A percentile compares a stretch with the other conserved stretches of the same genome.
phyloP scores from a whole-genome alignment of 148 eudicot genomes.

The Bassia scoparia region DNA sequence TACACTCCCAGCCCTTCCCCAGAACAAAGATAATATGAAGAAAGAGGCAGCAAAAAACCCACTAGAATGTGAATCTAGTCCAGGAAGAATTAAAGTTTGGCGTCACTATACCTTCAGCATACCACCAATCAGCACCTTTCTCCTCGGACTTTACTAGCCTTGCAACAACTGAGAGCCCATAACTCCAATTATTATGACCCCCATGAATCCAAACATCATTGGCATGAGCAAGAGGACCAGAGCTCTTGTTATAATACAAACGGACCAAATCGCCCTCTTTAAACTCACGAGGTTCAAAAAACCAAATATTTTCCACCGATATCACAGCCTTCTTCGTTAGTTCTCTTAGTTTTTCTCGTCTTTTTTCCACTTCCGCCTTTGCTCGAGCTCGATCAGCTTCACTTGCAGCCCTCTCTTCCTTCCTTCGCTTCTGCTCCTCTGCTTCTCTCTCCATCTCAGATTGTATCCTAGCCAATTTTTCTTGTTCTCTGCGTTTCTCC shows the following conservation, averaged over 20 bases:
- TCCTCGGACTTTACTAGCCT: conserved; percentile 56
- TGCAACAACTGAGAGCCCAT: conserved; percentile 69
- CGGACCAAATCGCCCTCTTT: conserved; percentile 55
- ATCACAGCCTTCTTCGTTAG: conserved; percentile 40
- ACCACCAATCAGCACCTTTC: conserved; percentile 77
- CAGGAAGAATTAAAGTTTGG: neutral
- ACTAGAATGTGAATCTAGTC: neutral
- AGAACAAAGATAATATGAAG: neutral
- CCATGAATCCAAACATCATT: conserved; percentile 89
- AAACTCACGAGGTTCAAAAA: conserved; percentile 60
- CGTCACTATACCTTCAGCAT: conserved; percentile 61
- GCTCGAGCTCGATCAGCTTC: conserved; percentile 90
- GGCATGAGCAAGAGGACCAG: conserved; percentile 83
- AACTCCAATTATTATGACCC: conserved; percentile 77
- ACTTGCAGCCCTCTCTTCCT: conserved; percentile 65
- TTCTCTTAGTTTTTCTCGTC: conserved; percentile 45
- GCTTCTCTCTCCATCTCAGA: conserved; percentile 74
- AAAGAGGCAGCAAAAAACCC: neutral
- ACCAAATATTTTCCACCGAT: conserved; percentile 61
- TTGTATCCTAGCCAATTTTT: conserved; percentile 58
- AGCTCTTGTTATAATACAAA: conserved; percentile 66
- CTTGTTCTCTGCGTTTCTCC: conserved; percentile 83
- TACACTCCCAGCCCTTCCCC: neutral
- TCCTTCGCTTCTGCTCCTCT: conserved; percentile 66
- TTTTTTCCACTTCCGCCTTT: conserved; percentile 53